Conservation (phyloP, 345 rosid species). For the Linum tenue region DNA sequence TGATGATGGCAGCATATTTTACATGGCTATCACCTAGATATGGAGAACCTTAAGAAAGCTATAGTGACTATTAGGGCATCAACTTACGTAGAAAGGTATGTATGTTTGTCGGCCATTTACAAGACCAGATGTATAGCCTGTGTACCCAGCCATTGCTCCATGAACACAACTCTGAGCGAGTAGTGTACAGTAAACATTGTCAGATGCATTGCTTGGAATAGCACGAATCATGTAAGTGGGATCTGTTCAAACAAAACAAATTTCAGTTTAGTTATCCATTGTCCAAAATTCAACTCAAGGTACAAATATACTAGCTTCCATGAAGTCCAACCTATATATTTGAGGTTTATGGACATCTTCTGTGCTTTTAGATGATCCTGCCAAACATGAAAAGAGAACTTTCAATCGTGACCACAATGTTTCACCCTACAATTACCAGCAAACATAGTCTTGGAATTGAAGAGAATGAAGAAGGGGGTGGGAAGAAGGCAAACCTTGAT, state of each 20-base stretch:
- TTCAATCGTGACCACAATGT: background rate
- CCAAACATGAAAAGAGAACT: background rate
- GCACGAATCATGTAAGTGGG: constrained; percentile 92
- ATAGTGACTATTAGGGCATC: background rate
- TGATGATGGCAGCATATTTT: too few species aligned
- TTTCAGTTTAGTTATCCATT: constrained; percentile 1
- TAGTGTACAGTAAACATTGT: constrained; percentile 85
- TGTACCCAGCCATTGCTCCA: constrained; percentile 93
- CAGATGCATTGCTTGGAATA: constrained; percentile 77
- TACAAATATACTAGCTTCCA: background rate
- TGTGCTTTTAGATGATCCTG: constrained; percentile 50
- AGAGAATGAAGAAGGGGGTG: constrained; percentile 1
- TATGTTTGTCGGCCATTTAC: constrained; percentile 79
- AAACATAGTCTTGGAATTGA: background rate
- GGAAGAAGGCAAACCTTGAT: constrained; percentile 42
- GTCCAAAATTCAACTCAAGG: background rate
- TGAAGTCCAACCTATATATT: constrained; percentile 50
- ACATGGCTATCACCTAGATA: too few species aligned
- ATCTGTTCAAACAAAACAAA: constrained; percentile 35
- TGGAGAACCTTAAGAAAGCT: too few species aligned
- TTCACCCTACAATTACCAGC: background rate
- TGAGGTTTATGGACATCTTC: constrained; percentile 60
- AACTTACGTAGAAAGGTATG: constrained; percentile 70
- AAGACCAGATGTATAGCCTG: constrained; percentile 71
- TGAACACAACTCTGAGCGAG: constrained; percentile 84